Percentiles rank a stretch among this genome's conserved stretches.
Evolutionary conservation across 169 alveolate species (phyloP).

Genomic region (Theileria parva): DNA sequence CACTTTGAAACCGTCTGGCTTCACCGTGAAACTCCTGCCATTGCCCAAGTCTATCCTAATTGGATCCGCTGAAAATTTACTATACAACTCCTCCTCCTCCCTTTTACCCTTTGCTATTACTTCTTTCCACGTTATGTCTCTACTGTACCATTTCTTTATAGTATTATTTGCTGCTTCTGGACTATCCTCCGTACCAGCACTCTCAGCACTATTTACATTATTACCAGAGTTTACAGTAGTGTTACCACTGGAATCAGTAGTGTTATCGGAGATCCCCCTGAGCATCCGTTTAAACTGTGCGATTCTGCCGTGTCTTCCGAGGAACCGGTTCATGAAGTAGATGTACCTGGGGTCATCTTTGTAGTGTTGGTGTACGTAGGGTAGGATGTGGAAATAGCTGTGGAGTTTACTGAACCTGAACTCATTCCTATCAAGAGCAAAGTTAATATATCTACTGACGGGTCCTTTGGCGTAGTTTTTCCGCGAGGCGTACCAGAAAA

Average conservation of each 20-base stretch:
- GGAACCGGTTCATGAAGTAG: conserved; percentile 62
- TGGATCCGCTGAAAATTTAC: conserved; percentile 26
- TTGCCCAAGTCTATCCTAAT: conserved; percentile 45
- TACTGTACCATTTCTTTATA: neutral
- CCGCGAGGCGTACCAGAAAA: conserved; percentile 67
- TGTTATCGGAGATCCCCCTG: neutral
- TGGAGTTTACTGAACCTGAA: conserved; percentile 62
- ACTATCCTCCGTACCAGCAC: neutral
- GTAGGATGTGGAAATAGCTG: conserved; percentile 54
- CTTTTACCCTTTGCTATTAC: conserved; percentile 5
- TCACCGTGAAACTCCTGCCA: conserved; percentile 50
- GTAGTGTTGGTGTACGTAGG: conserved; percentile 59
- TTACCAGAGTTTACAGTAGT: neutral
- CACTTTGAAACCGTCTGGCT: conserved; percentile 58
- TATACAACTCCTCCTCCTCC: conserved; percentile 39
- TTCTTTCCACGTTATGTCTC: conserved; percentile 43
- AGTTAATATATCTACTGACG: conserved; percentile 57
- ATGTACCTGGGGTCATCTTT: conserved; percentile 64
- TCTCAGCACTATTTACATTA: neutral
- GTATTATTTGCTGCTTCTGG: too few relatives aligned
- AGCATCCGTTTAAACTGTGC: conserved; percentile 47
- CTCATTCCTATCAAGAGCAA: conserved; percentile 46
- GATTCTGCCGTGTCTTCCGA: conserved; percentile 56
- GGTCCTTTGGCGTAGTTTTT: conserved; percentile 57
- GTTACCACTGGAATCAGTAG: neutral